Conservation (phyloP, 2,329 filamentous ascomycete genomes). For the Xylariales sp. region DNA sequence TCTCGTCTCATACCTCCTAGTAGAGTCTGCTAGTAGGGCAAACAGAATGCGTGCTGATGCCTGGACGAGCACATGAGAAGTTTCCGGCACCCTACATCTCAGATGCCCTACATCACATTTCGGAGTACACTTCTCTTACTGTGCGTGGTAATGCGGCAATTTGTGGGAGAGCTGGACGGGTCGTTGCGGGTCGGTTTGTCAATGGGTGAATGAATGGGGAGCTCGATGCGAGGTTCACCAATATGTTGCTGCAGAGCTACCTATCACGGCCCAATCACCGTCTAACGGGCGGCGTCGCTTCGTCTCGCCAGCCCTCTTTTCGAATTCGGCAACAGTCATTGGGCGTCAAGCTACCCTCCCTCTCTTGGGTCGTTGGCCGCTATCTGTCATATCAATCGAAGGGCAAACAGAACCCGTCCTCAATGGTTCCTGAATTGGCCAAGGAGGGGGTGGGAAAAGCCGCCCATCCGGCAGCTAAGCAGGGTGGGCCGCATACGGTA, state of each 20-base stretch:
- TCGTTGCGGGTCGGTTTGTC: slow-evolving; percentile 27
- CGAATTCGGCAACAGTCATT: slow-evolving; percentile 38
- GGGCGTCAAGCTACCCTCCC: slow-evolving; percentile 44
- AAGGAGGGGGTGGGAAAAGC: slow-evolving; percentile 42
- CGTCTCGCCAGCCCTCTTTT: slow-evolving; percentile 25
- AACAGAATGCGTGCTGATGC: slow-evolving; percentile 24
- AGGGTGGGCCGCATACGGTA: slow-evolving; percentile 35
- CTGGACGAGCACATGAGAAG: slow-evolving; percentile 24
- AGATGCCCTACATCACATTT: not conserved
- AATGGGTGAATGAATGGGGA: slow-evolving; percentile 12
- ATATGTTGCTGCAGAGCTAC: slow-evolving; percentile 39
- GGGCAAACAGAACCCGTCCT: slow-evolving; percentile 30
- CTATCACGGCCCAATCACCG: slow-evolving; percentile 38
- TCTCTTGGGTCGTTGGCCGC: slow-evolving; percentile 26
- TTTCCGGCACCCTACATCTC: slow-evolving; percentile 13
- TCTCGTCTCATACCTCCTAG: slow-evolving; percentile 7
- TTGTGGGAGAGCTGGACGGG: slow-evolving; percentile 28
- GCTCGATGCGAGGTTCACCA: slow-evolving; percentile 40
- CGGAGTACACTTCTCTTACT: not conserved
- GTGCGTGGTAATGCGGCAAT: slow-evolving; percentile 26
- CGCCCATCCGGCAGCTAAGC: slow-evolving; percentile 43
- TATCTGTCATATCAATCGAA: slow-evolving; percentile 23
- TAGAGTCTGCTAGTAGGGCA: slow-evolving; percentile 1
- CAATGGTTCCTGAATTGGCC: slow-evolving; percentile 48
- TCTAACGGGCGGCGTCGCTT: slow-evolving; percentile 24